Base-by-base conservation (phyloP, 2,329 filamentous ascomycete species). In the Cyanodermella asteris region DNA sequence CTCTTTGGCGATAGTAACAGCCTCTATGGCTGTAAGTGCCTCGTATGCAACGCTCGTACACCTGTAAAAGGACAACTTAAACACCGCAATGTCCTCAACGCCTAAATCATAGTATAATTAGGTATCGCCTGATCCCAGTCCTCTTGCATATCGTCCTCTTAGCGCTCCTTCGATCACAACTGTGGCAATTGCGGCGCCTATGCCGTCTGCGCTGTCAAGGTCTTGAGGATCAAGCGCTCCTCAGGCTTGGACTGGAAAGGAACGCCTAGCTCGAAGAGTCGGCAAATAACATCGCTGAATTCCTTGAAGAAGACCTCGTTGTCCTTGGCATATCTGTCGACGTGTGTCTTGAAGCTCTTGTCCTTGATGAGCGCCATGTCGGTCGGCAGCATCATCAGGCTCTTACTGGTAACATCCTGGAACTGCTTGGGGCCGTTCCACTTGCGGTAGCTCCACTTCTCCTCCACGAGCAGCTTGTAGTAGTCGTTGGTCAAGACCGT, bases 301-400 rank as follows among this genome's bases (percentile, higher is more conserved):
- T 94, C 84, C 51, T 73, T 72, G 66, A 94, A 94, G 66, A 93
- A 97, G 25, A 59, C 58, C 28, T 81, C 75, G 49, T 77, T 78
- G 53, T 91, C 78, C 60, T 78, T 78, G 42, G 84, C 82, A 47
- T 93, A 94, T 49, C 72, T 68, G 51, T 91, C 70, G 16, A 84
- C 77, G 42, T 65, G 71, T 43, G 65, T 57, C 53, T 64, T 69
- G 62, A 94, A 90, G 37, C 59, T 60, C 64, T 84, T 84, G 56
- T 94, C 84, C 56, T 82, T 66, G 43, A 91, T 55, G 28, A 94
- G 60, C 28, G 73, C 74, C 54, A 90, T 70, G 45, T 97, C 84
- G 36, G 80, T 75, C 26, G 87, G 87, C 50, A 97, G 59, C 84
- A 97, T 94, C 87, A 97, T 94, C 40, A 94, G 57, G 20, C 63